Evolutionary conservation across 1,284 basidiomycete species (phyloP), one percentile per base, ranked within the genome.

Genomic region (Cryptococcus sp.): DNA sequence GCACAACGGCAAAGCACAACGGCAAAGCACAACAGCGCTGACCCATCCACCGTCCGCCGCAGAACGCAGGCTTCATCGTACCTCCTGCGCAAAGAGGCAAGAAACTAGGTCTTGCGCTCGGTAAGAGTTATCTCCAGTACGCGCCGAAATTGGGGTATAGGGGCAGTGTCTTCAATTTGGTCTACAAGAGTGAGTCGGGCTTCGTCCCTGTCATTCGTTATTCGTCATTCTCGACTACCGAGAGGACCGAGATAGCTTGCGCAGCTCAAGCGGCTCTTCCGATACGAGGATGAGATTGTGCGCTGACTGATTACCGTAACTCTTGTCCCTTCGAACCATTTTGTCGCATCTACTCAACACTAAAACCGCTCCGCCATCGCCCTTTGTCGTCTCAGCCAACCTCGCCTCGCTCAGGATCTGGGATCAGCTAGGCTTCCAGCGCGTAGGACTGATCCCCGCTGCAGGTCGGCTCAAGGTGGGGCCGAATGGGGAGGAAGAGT

Each of bases 131-230:
- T 79, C 80, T 95, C 13, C 80, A 90, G 72, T 93, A 91, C 68
- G 94, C 85, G 0, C 93, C 91, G 3, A 57, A 56, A 13, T 56
- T 77, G 54, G 82, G 93, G 10, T 97, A 94, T 81, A 83, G 86
- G 67, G 90, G 86, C 0, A 92, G 89, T 68, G 90, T 97, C 17
- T 97, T 96, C 83, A 97, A 97, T 74, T 83, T 97, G 48, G 93
- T 96, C 39, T 97, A 90, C 78, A 86, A 87, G 41, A 92, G 88
- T 80, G 91, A 90, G 75, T 81, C 46, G 87, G 88, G 15, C 16
- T 16, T 46, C 23, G 11, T 27, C n/a, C 10, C 27, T 48, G 51
- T 53, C 19, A n/a, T n/a, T 42, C 45, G 3, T 38, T 15, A 31
- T 25, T 50, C 13, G 27, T 17, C 38, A 53, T 19, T 38, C 22